Evolutionary conservation across 805 yeast genomes (phyloP).

Genomic region (Wickerhamomyces silvicola): DNA sequence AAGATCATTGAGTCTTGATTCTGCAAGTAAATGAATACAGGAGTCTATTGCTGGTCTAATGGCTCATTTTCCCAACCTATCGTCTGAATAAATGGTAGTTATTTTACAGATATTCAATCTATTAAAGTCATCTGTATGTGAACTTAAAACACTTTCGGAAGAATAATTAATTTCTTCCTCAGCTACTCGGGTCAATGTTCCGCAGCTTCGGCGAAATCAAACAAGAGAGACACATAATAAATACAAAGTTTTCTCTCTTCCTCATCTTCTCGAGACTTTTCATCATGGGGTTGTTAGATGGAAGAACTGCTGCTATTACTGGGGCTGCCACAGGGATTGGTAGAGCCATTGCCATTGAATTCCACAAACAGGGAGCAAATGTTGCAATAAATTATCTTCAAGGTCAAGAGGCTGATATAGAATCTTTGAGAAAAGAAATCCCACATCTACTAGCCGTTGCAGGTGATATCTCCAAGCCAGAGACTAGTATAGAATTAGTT

Average conservation of each 20-base stretch:
- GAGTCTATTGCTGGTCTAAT: constrained; percentile 9
- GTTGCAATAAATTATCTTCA: constrained; percentile 31
- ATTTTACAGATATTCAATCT: no score
- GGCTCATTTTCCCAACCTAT: not conserved
- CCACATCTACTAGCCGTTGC: constrained; percentile 28
- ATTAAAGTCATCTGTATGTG: no score
- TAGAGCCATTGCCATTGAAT: constrained; percentile 35
- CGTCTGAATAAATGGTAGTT: no score
- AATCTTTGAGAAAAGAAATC: constrained; percentile 13
- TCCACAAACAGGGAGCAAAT: constrained; percentile 36
- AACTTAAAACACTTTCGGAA: no score
- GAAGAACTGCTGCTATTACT: constrained; percentile 34
- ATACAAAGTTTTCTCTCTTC: not conserved
- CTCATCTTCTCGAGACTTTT: not conserved
- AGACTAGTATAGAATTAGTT: constrained; percentile 28
- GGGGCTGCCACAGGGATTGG: constrained; percentile 45
- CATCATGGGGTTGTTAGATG: constrained; percentile 18
- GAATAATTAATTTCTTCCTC: no score
- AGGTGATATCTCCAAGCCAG: constrained; percentile 39
- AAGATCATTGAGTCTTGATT: constrained; percentile 7
- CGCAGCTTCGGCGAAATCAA: no score
- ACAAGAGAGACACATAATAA: not conserved
- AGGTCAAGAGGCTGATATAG: constrained; percentile 13
- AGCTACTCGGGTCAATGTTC: no score
- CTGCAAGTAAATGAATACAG: constrained; percentile 15